These are phyloP conservation scores for Akanthomyces muscarius DNA, from an alignment of 2,329 filamentous ascomycete species.

Conservation along the genomic window DNA sequence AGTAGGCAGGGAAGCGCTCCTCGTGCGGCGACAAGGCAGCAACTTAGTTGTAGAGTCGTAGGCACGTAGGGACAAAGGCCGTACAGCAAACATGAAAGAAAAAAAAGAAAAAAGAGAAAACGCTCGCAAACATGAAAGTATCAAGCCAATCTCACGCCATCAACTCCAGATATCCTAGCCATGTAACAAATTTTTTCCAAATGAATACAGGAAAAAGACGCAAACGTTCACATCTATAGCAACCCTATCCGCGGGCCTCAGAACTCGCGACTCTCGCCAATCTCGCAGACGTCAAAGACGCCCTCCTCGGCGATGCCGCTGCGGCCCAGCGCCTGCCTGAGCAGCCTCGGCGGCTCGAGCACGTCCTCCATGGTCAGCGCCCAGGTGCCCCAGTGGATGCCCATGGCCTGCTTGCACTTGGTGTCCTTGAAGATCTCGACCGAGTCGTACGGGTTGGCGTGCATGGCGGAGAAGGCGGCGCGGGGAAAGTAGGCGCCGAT, in stretches of 20 bases:
- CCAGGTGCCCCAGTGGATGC: constrained; percentile 93
- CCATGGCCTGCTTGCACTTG: constrained; percentile 70
- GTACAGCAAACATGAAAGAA: too few species aligned
- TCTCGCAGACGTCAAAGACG: constrained; percentile 76
- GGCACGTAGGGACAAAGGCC: too few species aligned
- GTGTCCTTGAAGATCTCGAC: constrained; percentile 90
- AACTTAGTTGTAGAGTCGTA: too few species aligned
- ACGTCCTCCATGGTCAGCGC: constrained; percentile 81
- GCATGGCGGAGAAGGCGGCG: constrained; percentile 70
- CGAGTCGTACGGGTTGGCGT: constrained; percentile 80
- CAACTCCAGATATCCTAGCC: not conserved
- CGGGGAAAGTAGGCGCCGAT: constrained; percentile 85
- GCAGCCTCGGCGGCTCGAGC: constrained; percentile 69
- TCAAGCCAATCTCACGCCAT: not conserved
- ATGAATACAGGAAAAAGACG: too few species aligned
- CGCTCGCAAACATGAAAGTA: not conserved
- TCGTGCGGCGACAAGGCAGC: too few species aligned
- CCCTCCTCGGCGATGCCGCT: constrained; percentile 66
- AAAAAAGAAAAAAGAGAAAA: too few species aligned
- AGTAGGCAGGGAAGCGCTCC: not conserved
- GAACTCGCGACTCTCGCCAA: constrained; percentile 80
- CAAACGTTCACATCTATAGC: too few species aligned
- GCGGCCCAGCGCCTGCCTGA: constrained; percentile 67
- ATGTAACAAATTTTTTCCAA: too few species aligned
- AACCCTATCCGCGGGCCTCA: constrained; percentile 25